Percentiles rank a stretch among this genome's conserved stretches.
Conservation (phyloP, 176 grass and related monocot genomes). For the Olyra latifolia region DNA sequence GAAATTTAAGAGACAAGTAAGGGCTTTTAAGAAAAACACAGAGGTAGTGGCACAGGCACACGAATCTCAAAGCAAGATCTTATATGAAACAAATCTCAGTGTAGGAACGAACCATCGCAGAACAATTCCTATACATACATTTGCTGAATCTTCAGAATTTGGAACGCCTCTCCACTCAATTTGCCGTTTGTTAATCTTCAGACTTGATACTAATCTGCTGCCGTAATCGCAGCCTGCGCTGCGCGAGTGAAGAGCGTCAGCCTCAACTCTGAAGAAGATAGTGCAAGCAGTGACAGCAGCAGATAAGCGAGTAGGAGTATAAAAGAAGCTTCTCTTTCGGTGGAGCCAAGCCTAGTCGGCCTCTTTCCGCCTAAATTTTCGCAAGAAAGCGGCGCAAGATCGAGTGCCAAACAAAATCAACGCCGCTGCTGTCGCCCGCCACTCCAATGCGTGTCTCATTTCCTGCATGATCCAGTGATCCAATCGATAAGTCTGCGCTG, state of each 20-base stretch:
- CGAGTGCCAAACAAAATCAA: slow-evolving; percentile 22
- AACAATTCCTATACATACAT: not conserved
- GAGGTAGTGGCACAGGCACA: no score
- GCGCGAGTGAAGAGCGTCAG: not conserved
- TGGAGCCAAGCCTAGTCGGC: not conserved
- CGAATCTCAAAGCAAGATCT: no score
- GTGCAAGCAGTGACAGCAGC: not conserved
- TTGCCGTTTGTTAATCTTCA: not conserved
- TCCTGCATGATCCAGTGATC: not conserved
- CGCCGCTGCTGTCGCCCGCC: not conserved
- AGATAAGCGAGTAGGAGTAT: not conserved
- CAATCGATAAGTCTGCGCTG: not conserved
- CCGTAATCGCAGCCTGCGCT: not conserved
- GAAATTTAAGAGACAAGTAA: no score
- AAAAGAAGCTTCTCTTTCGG: slow-evolving; percentile 8
- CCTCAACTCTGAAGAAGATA: not conserved
- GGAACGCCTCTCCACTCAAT: not conserved
- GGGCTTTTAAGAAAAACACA: no score
- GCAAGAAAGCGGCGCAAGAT: slow-evolving; percentile 4
- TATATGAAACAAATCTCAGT: no score
- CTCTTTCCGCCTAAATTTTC: not conserved
- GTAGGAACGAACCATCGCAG: no score
- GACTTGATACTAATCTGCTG: not conserved
- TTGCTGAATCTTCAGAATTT: not conserved
- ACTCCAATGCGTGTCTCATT: slow-evolving; percentile 27